A percentile compares a stretch with the other conserved stretches of the same genome.
These are phyloP conservation scores for Lachnellula cervina DNA, from an alignment of 2,329 filamentous ascomycete species.

Conservation along the genomic window DNA sequence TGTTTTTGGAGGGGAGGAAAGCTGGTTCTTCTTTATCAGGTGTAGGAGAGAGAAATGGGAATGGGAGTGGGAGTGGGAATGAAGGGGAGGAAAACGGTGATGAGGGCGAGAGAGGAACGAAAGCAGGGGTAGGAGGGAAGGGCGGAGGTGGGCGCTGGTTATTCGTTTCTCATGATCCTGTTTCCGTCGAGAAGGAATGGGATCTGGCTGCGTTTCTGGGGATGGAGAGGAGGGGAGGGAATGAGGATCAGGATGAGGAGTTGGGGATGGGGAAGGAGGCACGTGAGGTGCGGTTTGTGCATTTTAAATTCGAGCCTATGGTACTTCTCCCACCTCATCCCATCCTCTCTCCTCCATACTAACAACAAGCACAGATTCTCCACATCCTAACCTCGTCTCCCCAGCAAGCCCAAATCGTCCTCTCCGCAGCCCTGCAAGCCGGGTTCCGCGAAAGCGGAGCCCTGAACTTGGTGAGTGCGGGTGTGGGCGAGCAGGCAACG, in stretches of 20 bases:
- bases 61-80: no score
- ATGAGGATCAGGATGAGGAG: conserved; percentile 4
- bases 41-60: background rate
- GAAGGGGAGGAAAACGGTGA: conserved; percentile 15
- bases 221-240: conserved; percentile 32
- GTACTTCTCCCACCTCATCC: conserved; percentile 45
- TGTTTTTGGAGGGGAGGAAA: conserved; percentile 77
- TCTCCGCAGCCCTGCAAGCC: conserved; percentile 70
- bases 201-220: conserved; percentile 35
- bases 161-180: conserved; percentile 78
- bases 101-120: conserved; percentile 12
- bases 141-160: conserved; percentile 81
- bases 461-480: conserved; percentile 51
- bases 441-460: conserved; percentile 91
- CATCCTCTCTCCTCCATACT: background rate
- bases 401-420: conserved; percentile 67
- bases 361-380: conserved; percentile 59
- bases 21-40: background rate
- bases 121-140: conserved; percentile 69
- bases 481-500: conserved; percentile 32
- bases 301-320: conserved; percentile 95
- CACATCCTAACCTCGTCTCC: conserved; percentile 77
- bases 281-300: conserved; percentile 49
- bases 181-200: conserved; percentile 34
- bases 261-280: conserved; percentile 3